Evolutionary conservation across 805 yeast species (phyloP).

Genomic region (Metschnikowia reukaufii): DNA sequence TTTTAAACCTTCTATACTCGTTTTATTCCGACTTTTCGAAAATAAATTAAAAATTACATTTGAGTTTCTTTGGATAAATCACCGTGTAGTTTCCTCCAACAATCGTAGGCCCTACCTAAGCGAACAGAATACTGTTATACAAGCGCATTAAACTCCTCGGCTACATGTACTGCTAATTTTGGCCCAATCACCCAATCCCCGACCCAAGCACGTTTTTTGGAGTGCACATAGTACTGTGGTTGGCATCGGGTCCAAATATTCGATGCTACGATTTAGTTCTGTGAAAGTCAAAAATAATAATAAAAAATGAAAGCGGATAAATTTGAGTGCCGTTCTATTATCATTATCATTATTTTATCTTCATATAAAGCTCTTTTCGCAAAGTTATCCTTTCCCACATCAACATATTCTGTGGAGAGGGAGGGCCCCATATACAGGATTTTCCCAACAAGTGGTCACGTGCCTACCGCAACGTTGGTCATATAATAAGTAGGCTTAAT

Average conservation of each 20-base stretch:
- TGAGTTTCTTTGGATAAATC: too few relatives aligned
- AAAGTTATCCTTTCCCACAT: too few relatives aligned
- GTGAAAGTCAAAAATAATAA: background rate
- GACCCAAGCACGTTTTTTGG: background rate
- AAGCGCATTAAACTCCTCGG: too few relatives aligned
- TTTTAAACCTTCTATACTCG: constrained; percentile 3
- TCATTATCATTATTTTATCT: too few relatives aligned
- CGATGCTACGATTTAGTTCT: background rate
- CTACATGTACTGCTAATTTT: too few relatives aligned
- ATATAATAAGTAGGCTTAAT: background rate
- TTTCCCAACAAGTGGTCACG: background rate
- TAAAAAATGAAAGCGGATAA: background rate
- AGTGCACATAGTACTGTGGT: background rate
- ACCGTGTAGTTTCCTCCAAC: too few relatives aligned
- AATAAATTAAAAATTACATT: constrained; percentile 2
- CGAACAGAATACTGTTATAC: background rate
- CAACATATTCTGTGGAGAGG: too few relatives aligned
- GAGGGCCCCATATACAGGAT: background rate
- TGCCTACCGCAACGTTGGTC: background rate
- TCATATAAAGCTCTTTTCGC: too few relatives aligned
- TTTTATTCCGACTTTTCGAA: constrained; percentile 7
- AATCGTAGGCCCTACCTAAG: background rate
- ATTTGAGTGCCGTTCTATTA: background rate
- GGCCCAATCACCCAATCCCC: background rate
- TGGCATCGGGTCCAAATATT: background rate